Percentiles rank a stretch among this genome's conserved stretches.
These are phyloP conservation scores for Funneliformis geosporum DNA, from an alignment of 192 early-diverging fungal species.

Conservation along the genomic window DNA sequence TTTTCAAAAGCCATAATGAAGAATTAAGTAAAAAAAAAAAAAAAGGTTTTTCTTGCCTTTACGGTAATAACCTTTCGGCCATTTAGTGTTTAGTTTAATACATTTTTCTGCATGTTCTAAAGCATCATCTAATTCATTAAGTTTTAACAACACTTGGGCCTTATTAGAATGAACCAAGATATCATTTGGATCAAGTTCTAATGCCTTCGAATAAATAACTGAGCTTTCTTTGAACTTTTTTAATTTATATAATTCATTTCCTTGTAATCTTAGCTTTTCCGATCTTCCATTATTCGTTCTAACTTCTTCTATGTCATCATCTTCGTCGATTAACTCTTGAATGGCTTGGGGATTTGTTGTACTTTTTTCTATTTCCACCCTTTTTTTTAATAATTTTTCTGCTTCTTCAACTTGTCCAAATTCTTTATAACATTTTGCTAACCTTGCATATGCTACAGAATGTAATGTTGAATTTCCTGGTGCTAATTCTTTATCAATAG, in stretches of 20 bases:
- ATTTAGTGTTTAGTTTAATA: slow-evolving; percentile 14
- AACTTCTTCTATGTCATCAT: background rate
- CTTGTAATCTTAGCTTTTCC: slow-evolving; percentile 26
- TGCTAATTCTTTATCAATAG: slow-evolving; percentile 7
- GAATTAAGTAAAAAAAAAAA: background rate
- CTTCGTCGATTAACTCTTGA: background rate
- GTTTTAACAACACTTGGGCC: slow-evolving; percentile 15
- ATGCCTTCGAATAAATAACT: slow-evolving; percentile 8
- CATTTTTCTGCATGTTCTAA: slow-evolving; percentile 19
- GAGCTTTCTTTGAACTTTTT: slow-evolving; percentile 7
- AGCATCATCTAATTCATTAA: slow-evolving; percentile 11
- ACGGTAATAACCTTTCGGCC: slow-evolving; percentile 26
- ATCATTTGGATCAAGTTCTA: slow-evolving; percentile 16
- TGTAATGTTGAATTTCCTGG: slow-evolving; percentile 20
- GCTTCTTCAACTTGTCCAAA: slow-evolving; percentile 15
- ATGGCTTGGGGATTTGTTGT: background rate
- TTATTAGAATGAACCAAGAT: slow-evolving; percentile 12
- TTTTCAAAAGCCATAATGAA: background rate
- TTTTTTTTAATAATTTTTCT: slow-evolving; percentile 18
- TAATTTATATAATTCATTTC: slow-evolving; percentile 20
- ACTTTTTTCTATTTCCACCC: background rate
- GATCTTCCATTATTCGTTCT: background rate
- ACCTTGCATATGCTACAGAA: slow-evolving; percentile 20
- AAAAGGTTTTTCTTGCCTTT: slow-evolving; percentile 1
- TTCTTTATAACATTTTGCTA: slow-evolving; percentile 32